Percentiles rank a stretch among this genome's conserved stretches.
phyloP scores from a whole-genome alignment of 306 rosid genomes.

The Rosa multiflora region DNA sequence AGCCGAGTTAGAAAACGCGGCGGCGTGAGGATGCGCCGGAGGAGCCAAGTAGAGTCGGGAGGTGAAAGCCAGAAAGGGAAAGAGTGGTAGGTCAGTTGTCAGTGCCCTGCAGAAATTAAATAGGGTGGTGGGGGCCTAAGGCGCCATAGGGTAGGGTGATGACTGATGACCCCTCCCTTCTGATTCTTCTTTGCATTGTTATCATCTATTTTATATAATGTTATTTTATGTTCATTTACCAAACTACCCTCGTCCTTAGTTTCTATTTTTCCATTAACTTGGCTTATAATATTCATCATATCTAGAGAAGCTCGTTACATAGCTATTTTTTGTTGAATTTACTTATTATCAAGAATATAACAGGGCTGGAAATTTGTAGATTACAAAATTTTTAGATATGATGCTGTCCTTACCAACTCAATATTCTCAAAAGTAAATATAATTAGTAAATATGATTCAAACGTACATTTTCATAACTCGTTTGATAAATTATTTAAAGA shows the following conservation, averaged over 20 bases:
- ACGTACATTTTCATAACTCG: too few relatives aligned
- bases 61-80: background rate
- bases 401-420: too few relatives aligned
- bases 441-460: too few relatives aligned
- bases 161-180: background rate
- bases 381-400: too few relatives aligned
- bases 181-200: background rate
- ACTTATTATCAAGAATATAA: too few relatives aligned
- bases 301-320: too few relatives aligned
- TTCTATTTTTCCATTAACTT: background rate
- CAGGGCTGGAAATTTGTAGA: too few relatives aligned
- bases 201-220: background rate
- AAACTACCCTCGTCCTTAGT: background rate
- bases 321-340: too few relatives aligned
- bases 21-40: background rate
- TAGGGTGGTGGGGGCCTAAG: conserved; percentile 23
- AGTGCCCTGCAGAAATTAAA: background rate
- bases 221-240: background rate
- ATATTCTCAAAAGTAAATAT: too few relatives aligned
- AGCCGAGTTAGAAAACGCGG: conserved; percentile 9
- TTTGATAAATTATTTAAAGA: too few relatives aligned
- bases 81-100: conserved; percentile 6
- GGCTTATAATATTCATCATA: too few relatives aligned
- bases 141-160: conserved; percentile 3
- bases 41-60: background rate